Evolutionary conservation across 148 eudicot genomes (phyloP).

Genomic region (Vaccinium darrowii): DNA sequence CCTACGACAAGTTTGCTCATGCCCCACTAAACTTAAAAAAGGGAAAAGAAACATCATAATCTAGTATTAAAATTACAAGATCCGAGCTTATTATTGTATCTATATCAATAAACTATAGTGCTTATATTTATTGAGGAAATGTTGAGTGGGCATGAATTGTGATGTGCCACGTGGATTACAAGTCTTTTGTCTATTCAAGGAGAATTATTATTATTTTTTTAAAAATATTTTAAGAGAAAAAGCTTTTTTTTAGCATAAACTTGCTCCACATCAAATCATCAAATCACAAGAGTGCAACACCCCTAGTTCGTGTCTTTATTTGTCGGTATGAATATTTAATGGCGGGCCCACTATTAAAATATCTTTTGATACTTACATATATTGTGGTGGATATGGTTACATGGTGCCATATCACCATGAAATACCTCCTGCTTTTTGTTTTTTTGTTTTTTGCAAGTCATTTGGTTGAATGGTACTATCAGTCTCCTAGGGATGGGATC

Average conservation of each 20-base stretch:
- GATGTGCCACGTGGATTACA: background rate
- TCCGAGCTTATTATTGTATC: conserved; percentile 1
- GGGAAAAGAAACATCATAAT: background rate
- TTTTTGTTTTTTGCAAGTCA: background rate
- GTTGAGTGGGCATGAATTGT: background rate
- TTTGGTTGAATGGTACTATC: background rate
- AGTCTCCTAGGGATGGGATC: background rate
- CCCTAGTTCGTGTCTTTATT: background rate
- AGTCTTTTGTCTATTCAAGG: background rate
- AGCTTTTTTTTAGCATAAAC: background rate
- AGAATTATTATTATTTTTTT: background rate
- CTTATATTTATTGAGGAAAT: background rate
- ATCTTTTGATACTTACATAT: background rate
- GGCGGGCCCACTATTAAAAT: background rate
- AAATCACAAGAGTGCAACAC: conserved; percentile 8
- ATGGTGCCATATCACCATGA: background rate
- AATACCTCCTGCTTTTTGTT: background rate
- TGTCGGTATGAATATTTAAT: background rate
- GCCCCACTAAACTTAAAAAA: background rate
- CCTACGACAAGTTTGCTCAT: background rate
- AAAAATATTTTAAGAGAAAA: background rate
- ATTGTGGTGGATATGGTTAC: background rate
- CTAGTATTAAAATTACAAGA: background rate
- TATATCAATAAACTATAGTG: background rate
- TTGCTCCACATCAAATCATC: background rate